These are phyloP conservation scores for Sicyos baderoa DNA, from an alignment of 306 rosid species.

Conservation along the genomic window DNA sequence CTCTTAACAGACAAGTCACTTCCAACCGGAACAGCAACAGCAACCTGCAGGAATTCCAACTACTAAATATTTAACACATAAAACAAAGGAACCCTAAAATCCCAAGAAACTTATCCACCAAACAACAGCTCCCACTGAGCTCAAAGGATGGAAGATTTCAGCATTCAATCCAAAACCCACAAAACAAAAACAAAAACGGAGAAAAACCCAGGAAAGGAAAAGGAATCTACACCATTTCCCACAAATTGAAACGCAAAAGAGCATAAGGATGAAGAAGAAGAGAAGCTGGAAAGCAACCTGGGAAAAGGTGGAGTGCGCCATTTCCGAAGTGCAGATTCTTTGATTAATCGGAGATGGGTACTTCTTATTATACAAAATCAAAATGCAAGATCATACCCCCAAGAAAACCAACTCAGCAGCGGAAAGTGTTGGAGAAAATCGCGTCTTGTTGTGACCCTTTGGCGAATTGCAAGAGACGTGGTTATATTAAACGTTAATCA, in stretches of 20 bases:
- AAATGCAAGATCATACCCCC: conserved; percentile 16
- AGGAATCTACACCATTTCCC: neutral
- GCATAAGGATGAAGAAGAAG: conserved; percentile 2
- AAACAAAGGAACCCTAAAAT: neutral
- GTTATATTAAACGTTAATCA: too few relatives aligned
- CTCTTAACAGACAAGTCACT: conserved; percentile 39
- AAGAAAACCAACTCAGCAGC: neutral
- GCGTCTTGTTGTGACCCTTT: conserved; percentile 29
- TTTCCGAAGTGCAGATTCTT: conserved; percentile 21
- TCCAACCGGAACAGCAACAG: conserved; percentile 38
- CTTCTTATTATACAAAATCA: conserved; percentile 12
- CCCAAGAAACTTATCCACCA: neutral
- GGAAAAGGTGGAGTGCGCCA: conserved; percentile 36
- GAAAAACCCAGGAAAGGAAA: neutral
- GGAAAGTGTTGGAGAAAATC: neutral
- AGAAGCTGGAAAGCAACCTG: conserved; percentile 32
- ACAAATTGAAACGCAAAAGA: conserved; percentile 17
- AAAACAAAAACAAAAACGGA: conserved; percentile 1
- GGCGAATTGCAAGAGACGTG: conserved; percentile 37
- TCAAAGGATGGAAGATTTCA: neutral
- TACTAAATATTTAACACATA: neutral
- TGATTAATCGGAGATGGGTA: neutral
- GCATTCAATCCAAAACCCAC: neutral
- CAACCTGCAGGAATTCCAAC: conserved; percentile 29
- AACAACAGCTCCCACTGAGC: neutral